Evolutionary conservation across 306 rosid genomes (phyloP).

Genomic region (Castanopsis chinensis): DNA sequence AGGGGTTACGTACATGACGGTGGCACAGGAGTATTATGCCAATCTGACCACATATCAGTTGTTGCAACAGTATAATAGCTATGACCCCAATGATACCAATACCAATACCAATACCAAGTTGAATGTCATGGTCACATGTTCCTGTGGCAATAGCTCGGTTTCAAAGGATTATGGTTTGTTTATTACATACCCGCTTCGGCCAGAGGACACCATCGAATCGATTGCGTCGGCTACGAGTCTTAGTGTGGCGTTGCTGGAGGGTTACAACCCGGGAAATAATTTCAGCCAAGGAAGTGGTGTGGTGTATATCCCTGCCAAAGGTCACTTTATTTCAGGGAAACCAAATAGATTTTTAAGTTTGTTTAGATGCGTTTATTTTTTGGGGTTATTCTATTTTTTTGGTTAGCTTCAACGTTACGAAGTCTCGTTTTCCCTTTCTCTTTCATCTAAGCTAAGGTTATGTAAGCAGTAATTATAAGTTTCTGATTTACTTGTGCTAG

Average conservation of each 20-base stretch:
- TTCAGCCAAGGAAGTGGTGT: conserved; percentile 49
- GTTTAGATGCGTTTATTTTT: background rate
- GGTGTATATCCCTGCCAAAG: conserved; percentile 64
- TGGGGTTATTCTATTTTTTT: background rate
- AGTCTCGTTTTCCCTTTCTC: no score
- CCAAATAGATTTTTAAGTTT: no score
- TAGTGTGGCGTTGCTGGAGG: conserved; percentile 37
- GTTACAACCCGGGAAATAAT: conserved; percentile 49
- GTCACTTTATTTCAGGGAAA: conserved; percentile 21
- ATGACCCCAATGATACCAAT: conserved; percentile 16
- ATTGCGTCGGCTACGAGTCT: conserved; percentile 17
- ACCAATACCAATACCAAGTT: conserved; percentile 12
- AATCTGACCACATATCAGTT: conserved; percentile 46
- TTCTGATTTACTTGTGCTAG: no score
- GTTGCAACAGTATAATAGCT: conserved; percentile 41
- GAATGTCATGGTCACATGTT: conserved; percentile 58
- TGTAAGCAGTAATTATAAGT: no score
- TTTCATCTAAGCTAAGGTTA: no score
- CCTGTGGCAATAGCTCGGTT: conserved; percentile 56
- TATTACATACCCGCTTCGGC: conserved; percentile 57
- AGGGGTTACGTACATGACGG: conserved; percentile 39
- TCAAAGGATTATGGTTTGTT: conserved; percentile 65
- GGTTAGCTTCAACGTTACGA: no score
- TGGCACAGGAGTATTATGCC: conserved; percentile 41
- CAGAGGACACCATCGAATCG: conserved; percentile 26